Percentiles rank a stretch among this genome's conserved stretches.
Evolutionary conservation across 225 moss, liverwort and hornwort species (phyloP).

Genomic region (Polytrichum commune): DNA sequence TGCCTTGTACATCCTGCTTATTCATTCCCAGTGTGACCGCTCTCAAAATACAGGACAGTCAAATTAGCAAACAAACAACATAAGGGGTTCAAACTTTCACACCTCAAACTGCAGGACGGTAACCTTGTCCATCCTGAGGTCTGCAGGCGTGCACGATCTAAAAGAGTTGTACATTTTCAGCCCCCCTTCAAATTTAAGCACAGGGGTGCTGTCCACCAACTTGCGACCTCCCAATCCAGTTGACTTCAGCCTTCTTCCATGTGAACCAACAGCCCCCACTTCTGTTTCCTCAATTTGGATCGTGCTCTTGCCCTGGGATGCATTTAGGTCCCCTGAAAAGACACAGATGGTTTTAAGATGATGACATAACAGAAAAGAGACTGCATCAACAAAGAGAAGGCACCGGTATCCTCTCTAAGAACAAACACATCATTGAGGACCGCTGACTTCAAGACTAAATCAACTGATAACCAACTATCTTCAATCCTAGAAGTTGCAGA

Average conservation of each 20-base stretch:
- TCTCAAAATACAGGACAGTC: not conserved
- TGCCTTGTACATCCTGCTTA: too few relatives aligned
- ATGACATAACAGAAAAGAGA: not conserved
- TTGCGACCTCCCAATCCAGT: slow-evolving; percentile 20
- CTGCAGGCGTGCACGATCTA: slow-evolving; percentile 37
- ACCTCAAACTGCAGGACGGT: slow-evolving; percentile 60
- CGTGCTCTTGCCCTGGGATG: slow-evolving; percentile 3
- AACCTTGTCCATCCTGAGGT: slow-evolving; percentile 38
- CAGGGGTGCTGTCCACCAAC: slow-evolving; percentile 17
- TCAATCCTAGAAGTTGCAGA: too few relatives aligned
- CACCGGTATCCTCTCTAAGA: not conserved
- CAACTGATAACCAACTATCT: too few relatives aligned
- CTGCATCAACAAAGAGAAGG: not conserved
- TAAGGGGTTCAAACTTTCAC: slow-evolving; percentile 2
- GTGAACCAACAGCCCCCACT: slow-evolving; percentile 4
- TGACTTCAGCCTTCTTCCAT: slow-evolving; percentile 5
- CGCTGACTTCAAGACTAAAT: too few relatives aligned
- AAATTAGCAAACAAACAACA: not conserved
- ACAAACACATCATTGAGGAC: too few relatives aligned
- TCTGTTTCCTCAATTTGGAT: slow-evolving; percentile 4
- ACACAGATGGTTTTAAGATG: slow-evolving; percentile 1
- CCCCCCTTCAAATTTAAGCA: slow-evolving; percentile 44
- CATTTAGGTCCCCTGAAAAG: slow-evolving; percentile 25
- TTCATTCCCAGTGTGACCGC: not conserved
- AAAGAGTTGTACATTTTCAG: slow-evolving; percentile 36